phyloP scores from a whole-genome alignment of 192 early-diverging fungal species.

The Irineochytrium annulatum region DNA sequence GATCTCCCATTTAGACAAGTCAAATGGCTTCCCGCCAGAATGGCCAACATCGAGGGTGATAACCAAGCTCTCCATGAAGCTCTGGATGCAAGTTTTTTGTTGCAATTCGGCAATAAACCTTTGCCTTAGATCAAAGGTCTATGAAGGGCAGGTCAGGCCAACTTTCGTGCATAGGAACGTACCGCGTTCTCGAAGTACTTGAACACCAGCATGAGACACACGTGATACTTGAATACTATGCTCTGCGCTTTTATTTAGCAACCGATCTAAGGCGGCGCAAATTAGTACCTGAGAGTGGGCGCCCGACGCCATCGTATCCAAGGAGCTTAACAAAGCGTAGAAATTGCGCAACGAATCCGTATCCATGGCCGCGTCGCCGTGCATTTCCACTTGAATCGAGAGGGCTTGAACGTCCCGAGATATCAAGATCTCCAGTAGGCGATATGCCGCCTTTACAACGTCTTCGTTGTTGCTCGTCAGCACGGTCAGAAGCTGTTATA shows the following conservation, averaged over 20 bases:
- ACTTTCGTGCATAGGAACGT: too few relatives aligned
- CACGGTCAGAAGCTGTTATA: slow-evolving; percentile 32
- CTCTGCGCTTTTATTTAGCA: too few relatives aligned
- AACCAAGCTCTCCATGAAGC: slow-evolving; percentile 62
- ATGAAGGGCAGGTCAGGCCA: too few relatives aligned
- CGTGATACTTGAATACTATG: too few relatives aligned
- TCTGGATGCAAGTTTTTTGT: slow-evolving; percentile 42
- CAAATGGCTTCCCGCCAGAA: slow-evolving; percentile 52
- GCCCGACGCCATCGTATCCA: too few relatives aligned
- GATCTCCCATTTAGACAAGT: slow-evolving; percentile 67
- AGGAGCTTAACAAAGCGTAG: too few relatives aligned
- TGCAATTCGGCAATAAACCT: slow-evolving; percentile 12
- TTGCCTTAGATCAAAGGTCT: slow-evolving; percentile 64
- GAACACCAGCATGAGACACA: too few relatives aligned
- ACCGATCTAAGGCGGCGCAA: too few relatives aligned
- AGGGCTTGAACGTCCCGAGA: slow-evolving; percentile 25
- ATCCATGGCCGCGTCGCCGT: not conserved
- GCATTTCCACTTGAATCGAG: slow-evolving; percentile 40
- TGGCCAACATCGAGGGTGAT: slow-evolving; percentile 59
- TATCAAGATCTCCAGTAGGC: slow-evolving; percentile 29
- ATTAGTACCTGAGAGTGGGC: too few relatives aligned
- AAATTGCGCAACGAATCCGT: too few relatives aligned
- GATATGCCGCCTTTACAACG: slow-evolving; percentile 30
- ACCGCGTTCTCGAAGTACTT: too few relatives aligned
- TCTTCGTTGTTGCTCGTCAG: slow-evolving; percentile 26